phyloP scores from a whole-genome alignment of 495 filamentous ascomycete genomes.

The Hypoxylon lienhwacheense region DNA sequence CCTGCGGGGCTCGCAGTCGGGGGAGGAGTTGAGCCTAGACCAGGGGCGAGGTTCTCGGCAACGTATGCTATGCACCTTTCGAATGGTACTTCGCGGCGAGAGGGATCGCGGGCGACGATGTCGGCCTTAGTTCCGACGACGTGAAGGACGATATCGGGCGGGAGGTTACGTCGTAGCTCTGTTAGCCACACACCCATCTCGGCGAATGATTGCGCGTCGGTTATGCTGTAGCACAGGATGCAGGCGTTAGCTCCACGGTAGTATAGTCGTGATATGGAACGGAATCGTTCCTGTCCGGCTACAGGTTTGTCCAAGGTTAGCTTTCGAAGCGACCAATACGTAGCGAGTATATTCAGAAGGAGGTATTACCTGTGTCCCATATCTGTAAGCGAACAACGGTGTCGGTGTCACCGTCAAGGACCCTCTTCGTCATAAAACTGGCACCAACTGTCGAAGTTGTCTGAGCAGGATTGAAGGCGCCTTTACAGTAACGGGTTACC shows the following conservation, averaged over 20 bases:
- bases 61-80: slow-evolving; percentile 94
- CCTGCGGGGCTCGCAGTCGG: slow-evolving; percentile 56
- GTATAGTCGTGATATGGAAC: slow-evolving; percentile 89
- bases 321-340: neutral
- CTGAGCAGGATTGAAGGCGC: slow-evolving; percentile 69
- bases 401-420: slow-evolving; percentile 79
- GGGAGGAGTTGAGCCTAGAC: slow-evolving; percentile 63
- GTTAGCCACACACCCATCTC: slow-evolving; percentile 93
- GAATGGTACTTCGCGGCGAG: slow-evolving; percentile 78
- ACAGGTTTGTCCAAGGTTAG: slow-evolving; percentile 14
- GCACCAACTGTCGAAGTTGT: slow-evolving; percentile 86
- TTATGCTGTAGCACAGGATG: slow-evolving; percentile 91
- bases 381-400: slow-evolving; percentile 83
- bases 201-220: slow-evolving; percentile 78
- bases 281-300: slow-evolving; percentile 93
- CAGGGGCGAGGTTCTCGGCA: slow-evolving; percentile 80
- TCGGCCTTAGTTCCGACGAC: slow-evolving; percentile 96
- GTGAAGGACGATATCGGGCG: slow-evolving; percentile 80
- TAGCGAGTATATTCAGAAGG: slow-evolving; percentile 2
- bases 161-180: slow-evolving; percentile 73
- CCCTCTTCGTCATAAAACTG: slow-evolving; percentile 89
- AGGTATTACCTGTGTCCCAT: slow-evolving; percentile 70
- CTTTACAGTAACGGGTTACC: slow-evolving; percentile 82
- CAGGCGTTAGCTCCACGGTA: slow-evolving; percentile 94
- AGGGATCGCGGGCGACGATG: slow-evolving; percentile 79